Evolutionary conservation across 2,329 filamentous ascomycete species (phyloP).

Genomic region (Neodidymelliopsis sp.): DNA sequence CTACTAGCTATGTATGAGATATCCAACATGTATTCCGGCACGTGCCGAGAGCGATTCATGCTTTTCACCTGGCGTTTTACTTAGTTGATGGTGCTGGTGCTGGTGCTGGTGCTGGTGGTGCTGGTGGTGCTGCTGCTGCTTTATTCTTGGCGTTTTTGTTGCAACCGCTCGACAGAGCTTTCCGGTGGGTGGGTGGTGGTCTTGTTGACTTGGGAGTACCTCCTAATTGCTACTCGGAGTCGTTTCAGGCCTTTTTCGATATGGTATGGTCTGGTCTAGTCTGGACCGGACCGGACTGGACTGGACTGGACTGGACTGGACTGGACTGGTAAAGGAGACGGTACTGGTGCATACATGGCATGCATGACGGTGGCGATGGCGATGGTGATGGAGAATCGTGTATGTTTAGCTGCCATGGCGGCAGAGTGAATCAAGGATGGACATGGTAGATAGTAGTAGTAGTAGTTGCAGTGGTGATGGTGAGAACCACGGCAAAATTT

Average conservation of each 20-base stretch:
- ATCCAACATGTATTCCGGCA: constrained; percentile 1
- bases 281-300: neutral
- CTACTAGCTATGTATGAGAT: constrained; percentile 14
- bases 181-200: constrained; percentile 12
- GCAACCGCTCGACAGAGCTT: constrained; percentile 12
- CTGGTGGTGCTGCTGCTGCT: too few relatives aligned
- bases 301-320: constrained; percentile 8
- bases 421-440: too few relatives aligned
- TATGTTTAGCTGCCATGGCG: constrained; percentile 9
- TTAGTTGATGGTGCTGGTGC: too few relatives aligned
- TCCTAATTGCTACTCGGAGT: constrained; percentile 11
- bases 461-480: constrained; percentile 4
- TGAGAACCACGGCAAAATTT: constrained; percentile 9
- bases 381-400: neutral
- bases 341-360: constrained; percentile 8
- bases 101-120: too few relatives aligned
- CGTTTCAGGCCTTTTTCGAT: constrained; percentile 1
- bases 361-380: constrained; percentile 1
- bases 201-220: constrained; percentile 9
- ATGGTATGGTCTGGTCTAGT: constrained; percentile 2
- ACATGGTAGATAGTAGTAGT: constrained; percentile 2
- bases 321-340: neutral
- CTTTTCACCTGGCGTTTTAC: constrained; percentile 8
- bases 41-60: constrained; percentile 1
- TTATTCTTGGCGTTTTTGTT: constrained; percentile 13